Conservation (phyloP, 495 filamentous ascomycete species). For the Talaromyces ruber region DNA sequence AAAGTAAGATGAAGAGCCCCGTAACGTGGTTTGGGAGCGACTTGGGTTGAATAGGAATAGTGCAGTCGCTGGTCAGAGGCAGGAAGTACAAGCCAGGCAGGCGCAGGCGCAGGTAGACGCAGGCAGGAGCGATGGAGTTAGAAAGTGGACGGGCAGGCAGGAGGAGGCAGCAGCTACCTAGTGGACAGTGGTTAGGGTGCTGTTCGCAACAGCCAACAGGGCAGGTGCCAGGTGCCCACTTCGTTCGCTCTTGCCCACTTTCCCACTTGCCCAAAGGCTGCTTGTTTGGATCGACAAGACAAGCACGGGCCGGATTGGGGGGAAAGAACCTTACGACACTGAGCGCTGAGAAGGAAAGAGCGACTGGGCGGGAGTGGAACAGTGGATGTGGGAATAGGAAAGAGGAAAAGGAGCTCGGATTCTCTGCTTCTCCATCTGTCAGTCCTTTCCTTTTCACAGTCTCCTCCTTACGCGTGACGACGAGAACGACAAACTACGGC, state of each 20-base stretch:
- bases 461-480: background rate
- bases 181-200: too few species aligned
- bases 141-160: background rate
- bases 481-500: background rate
- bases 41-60: background rate
- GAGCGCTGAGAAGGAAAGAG: background rate
- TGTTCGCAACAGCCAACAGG: background rate
- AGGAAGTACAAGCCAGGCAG: background rate
- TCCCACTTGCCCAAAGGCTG: background rate
- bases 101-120: background rate
- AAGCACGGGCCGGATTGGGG: slow-evolving; percentile 2
- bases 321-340: background rate
- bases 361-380: background rate
- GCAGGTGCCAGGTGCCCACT: slow-evolving; percentile 1
- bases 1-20: background rate
- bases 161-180: too few species aligned
- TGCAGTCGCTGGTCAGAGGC: background rate
- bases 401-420: background rate
- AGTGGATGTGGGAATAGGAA: background rate
- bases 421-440: background rate
- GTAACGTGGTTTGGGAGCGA: background rate
- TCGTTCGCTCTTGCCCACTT: background rate
- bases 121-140: background rate
- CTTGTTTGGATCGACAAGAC: slow-evolving; percentile 4
- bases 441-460: background rate